A percentile compares a stretch with the other conserved stretches of the same genome.
phyloP scores from a whole-genome alignment of 495 filamentous ascomycete species.

The Lasiosphaeris hirsuta region DNA sequence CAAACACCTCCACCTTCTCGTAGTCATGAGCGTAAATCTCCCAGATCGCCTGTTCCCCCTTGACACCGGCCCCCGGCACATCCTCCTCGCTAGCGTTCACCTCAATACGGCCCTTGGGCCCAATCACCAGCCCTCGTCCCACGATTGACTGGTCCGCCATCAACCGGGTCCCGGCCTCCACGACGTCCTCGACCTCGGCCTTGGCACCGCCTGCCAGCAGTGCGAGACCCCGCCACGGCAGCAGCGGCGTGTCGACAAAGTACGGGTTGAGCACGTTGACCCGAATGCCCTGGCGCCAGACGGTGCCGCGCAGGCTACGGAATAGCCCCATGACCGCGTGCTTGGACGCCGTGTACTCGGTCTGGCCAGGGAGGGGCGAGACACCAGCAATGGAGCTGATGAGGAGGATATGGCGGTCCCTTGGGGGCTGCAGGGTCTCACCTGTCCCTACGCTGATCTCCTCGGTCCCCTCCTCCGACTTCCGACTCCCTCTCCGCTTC shows the following conservation, averaged over 20 bases:
- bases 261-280: constrained; percentile 63
- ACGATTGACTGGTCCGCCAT: constrained; percentile 48
- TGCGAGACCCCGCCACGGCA: constrained; percentile 36
- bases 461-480: not conserved
- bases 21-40: constrained; percentile 59
- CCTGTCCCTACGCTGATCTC: not conserved
- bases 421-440: not conserved
- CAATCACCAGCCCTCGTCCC: constrained; percentile 51
- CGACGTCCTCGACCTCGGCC: constrained; percentile 50
- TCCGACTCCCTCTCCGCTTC: constrained; percentile 30
- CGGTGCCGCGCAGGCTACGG: constrained; percentile 48
- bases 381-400: constrained; percentile 56
- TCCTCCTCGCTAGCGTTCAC: constrained; percentile 1
- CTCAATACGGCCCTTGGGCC: constrained; percentile 45
- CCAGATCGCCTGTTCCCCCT: constrained; percentile 37
- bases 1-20: constrained; percentile 51
- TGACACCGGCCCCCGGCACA: constrained; percentile 1
- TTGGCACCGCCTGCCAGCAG: constrained; percentile 53
- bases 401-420: constrained; percentile 53
- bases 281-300: constrained; percentile 47
- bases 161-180: constrained; percentile 35
- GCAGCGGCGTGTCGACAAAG: constrained; percentile 62
- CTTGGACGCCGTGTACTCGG: constrained; percentile 58
- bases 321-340: constrained; percentile 65
- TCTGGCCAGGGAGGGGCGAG: constrained; percentile 41